A percentile compares a stretch with the other conserved stretches of the same genome.
These are phyloP conservation scores for Deinandra increscens DNA, from an alignment of 129 eudicot species.

Conservation along the genomic window DNA sequence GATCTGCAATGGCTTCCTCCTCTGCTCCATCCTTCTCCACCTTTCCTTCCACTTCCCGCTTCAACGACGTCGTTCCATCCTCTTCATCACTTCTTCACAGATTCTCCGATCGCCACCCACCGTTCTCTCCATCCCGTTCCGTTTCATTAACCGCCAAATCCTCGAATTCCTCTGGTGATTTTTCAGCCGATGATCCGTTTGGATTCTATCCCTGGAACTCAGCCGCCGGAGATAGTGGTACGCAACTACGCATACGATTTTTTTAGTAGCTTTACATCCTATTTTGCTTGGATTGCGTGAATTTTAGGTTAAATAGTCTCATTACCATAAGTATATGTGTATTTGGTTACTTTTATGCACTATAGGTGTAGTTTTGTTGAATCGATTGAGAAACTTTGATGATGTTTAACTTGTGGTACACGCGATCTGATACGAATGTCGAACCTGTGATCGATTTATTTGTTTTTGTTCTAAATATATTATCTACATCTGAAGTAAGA, in stretches of 20 bases:
- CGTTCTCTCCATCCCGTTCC: conserved; percentile 26
- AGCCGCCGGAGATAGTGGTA: conserved; percentile 35
- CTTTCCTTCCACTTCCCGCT: conserved; percentile 38
- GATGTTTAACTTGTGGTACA: background rate
- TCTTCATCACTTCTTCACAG: conserved; percentile 20
- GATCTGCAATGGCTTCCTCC: conserved; percentile 50
- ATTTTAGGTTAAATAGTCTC: background rate
- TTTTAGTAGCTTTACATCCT: background rate
- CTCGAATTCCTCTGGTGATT: conserved; percentile 34
- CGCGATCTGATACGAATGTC: conserved; percentile 16
- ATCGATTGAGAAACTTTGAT: background rate
- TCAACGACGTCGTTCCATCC: conserved; percentile 27
- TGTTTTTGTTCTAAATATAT: background rate
- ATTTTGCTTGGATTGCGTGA: background rate
- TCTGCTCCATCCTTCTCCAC: conserved; percentile 44
- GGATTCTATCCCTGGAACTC: conserved; percentile 88
- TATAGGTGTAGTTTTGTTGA: background rate
- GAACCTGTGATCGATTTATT: background rate
- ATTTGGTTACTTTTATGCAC: background rate
- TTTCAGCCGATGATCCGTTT: conserved; percentile 53
- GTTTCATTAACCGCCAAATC: conserved; percentile 43
- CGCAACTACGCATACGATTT: conserved; percentile 24
- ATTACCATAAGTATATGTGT: background rate
- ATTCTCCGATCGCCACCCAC: conserved; percentile 35
- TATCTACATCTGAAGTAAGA: background rate